phyloP scores from a whole-genome alignment of 371 early-diverging fungal species.

The Amoeboaphelidium protococcarum region DNA sequence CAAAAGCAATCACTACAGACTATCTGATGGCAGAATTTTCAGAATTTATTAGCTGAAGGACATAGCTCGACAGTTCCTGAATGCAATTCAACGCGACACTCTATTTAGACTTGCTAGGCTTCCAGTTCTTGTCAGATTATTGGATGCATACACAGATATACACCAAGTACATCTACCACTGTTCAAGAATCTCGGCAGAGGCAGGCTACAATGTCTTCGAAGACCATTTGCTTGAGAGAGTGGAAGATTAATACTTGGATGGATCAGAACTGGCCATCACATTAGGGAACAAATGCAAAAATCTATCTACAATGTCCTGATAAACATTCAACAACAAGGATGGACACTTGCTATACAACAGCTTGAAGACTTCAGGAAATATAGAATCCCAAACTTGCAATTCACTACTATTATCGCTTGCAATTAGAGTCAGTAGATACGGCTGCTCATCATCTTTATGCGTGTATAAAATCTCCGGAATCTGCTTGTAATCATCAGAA shows the following conservation, averaged over 20 bases:
- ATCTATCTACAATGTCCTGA: background rate
- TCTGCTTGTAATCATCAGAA: slow-evolving; percentile 5
- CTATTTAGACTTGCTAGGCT: background rate
- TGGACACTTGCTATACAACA: background rate
- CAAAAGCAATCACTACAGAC: slow-evolving; percentile 34
- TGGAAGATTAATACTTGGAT: background rate
- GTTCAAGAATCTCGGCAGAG: slow-evolving; percentile 32
- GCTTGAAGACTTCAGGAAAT: background rate
- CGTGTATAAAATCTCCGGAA: slow-evolving; percentile 1
- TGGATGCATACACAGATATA: slow-evolving; percentile 33
- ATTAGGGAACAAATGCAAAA: background rate
- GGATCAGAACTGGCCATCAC: background rate
- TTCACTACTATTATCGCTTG: too few species aligned
- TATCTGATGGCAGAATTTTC: slow-evolving; percentile 43
- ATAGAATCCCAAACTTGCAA: background rate
- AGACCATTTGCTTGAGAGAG: background rate
- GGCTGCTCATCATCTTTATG: background rate
- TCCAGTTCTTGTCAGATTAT: slow-evolving; percentile 4
- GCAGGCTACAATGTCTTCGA: slow-evolving; percentile 7
- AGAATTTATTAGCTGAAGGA: slow-evolving; percentile 33
- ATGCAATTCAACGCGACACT: slow-evolving; percentile 24
- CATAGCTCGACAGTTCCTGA: slow-evolving; percentile 25
- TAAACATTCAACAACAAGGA: background rate
- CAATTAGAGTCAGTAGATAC: slow-evolving; percentile 1
- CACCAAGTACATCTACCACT: slow-evolving; percentile 44